Evolutionary conservation across 305 asterid genomes (phyloP).

Genomic region (Fraxinus angustifolia): DNA sequence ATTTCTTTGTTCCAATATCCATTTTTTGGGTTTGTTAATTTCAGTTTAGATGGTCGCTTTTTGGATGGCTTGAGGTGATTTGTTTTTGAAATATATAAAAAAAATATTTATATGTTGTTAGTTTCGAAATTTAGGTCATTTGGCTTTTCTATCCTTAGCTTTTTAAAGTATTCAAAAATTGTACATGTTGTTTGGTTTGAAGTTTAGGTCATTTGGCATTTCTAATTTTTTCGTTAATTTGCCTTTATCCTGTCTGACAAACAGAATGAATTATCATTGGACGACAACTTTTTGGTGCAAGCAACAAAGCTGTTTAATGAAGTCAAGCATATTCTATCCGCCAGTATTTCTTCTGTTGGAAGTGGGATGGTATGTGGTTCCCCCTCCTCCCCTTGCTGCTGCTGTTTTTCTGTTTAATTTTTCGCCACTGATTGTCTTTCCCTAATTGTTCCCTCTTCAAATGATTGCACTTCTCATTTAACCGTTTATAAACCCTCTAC

Average conservation of each 20-base stretch:
- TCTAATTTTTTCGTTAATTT: background rate
- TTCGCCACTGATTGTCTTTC: background rate
- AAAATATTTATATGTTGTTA: background rate
- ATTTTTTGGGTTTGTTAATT: background rate
- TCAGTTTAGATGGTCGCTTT: background rate
- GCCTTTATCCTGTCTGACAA: background rate
- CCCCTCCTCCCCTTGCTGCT: background rate
- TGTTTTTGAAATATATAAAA: background rate
- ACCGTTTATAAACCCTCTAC: background rate
- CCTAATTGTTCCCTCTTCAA: background rate
- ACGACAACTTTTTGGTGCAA: slow-evolving; percentile 40
- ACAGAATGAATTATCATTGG: slow-evolving; percentile 62
- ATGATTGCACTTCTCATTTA: background rate
- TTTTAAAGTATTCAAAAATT: background rate
- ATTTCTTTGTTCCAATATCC: background rate
- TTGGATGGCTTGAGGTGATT: slow-evolving; percentile 7
- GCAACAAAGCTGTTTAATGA: slow-evolving; percentile 62
- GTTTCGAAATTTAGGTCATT: slow-evolving; percentile 9
- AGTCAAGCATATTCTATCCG: slow-evolving; percentile 56
- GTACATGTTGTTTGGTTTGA: background rate
- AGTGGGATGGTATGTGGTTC: slow-evolving; percentile 53
- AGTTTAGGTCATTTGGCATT: background rate
- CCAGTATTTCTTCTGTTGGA: slow-evolving; percentile 62
- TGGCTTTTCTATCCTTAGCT: slow-evolving; percentile 1
- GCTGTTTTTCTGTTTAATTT: background rate